Evolutionary conservation across 1,284 basidiomycete genomes (phyloP), one percentile per base, ranked within the genome.

Genomic region (Boletus mariae): DNA sequence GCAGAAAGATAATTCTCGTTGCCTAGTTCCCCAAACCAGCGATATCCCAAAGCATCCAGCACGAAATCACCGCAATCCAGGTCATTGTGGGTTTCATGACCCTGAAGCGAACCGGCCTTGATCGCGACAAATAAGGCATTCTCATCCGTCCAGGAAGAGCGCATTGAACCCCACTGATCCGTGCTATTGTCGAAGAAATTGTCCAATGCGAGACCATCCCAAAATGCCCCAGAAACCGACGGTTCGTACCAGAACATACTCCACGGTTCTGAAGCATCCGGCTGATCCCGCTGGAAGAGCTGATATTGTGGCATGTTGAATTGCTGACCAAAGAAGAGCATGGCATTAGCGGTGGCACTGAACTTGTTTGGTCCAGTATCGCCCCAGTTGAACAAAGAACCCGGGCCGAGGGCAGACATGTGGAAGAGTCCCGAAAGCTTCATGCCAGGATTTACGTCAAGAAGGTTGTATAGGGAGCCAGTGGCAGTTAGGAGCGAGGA

Each of bases 191-290:
- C 75, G 73, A 94, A 98, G 77, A 86, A 85, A 58, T 81, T 76
- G 74, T 99, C 96, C 45, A 98, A 80, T 2, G 88, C 70, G 44
- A 89, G 72, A 46, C 84, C 86, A 66, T 94, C 85, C 94, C 94
- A 98, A 80, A 90, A 99, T 46, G 92, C 92, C 53, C 96, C 96
- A 17, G 77, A 73, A 47, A 86, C 81, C 5, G 82, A 76, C 11
- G 94, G 85, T 69, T 98, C 80, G 71, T 98, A 99, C 93, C 94
- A 99, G 78, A 99, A 96, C 92, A 99, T 95, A 65, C 84, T 85
- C 83, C 87, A 93, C 0, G 96, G 96, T 59, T 99, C 96, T 17
- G 87, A 74, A 1, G 93, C 87, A 65, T 98, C 95, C 51, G 76
- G 75, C 62, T 90, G 91, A 69, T 99, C 96, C 56, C 96, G 91